A percentile compares a stretch with the other conserved stretches of the same genome.
Conservation (phyloP, 2,329 filamentous ascomycete genomes). For the Nemania serpens region DNA sequence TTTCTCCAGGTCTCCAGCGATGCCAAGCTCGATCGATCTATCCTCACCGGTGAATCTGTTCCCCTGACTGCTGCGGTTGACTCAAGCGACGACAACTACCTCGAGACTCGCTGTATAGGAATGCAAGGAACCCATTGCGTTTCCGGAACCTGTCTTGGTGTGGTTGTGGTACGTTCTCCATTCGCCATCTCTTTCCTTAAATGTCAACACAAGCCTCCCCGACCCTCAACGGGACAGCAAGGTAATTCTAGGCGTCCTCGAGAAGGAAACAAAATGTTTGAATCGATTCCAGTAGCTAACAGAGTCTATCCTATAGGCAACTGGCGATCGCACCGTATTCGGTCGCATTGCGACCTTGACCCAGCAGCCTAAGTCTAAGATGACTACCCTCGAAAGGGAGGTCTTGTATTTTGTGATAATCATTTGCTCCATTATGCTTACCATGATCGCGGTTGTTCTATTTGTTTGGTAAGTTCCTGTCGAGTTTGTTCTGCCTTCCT, state of each 20-base stretch:
- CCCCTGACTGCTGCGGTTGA: constrained; percentile 67
- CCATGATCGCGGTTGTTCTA: constrained; percentile 67
- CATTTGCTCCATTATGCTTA: constrained; percentile 69
- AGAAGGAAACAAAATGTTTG: neutral
- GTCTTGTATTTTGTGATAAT: constrained; percentile 73
- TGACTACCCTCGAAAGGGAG: constrained; percentile 74
- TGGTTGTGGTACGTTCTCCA: constrained; percentile 58
- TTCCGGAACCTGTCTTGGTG: constrained; percentile 66
- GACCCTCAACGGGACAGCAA: too few relatives aligned
- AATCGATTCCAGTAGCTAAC: neutral
- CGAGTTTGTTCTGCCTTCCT: constrained; percentile 45
- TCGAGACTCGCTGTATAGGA: constrained; percentile 77
- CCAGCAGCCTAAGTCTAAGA: constrained; percentile 67
- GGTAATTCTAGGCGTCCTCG: too few relatives aligned
- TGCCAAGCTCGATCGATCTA: constrained; percentile 72
- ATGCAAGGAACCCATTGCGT: constrained; percentile 81
- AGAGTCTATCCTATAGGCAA: constrained; percentile 48
- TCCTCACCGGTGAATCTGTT: constrained; percentile 67
- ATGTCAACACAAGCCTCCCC: too few relatives aligned
- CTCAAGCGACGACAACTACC: constrained; percentile 73
- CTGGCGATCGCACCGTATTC: constrained; percentile 75
- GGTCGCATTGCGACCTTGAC: constrained; percentile 76
- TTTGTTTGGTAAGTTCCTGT: constrained; percentile 60
- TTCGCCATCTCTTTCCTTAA: too few relatives aligned
- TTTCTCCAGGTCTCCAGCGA: constrained; percentile 72